Percentiles rank a stretch among this genome's conserved stretches.
Conservation (phyloP, 1,284 basidiomycete species). For the Sparassis latifolia region DNA sequence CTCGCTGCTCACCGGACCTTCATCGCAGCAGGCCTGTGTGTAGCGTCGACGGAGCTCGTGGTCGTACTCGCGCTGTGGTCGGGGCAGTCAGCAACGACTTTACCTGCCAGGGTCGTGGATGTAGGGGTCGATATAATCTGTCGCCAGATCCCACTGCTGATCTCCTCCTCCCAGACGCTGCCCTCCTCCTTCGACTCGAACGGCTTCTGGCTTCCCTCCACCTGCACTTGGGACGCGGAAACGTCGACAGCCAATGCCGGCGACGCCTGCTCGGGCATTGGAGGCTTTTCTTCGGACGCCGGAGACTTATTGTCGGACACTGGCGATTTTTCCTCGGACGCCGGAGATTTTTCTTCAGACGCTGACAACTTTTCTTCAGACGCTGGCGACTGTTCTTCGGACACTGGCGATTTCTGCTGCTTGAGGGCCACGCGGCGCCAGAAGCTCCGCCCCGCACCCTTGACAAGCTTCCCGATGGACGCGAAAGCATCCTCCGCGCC, state of each 20-base stretch:
- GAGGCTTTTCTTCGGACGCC: no score
- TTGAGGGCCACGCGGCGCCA: constrained; percentile 21
- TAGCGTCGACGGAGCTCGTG: no score
- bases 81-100: no score
- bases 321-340: neutral
- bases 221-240: neutral
- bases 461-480: constrained; percentile 21
- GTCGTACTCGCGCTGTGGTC: no score
- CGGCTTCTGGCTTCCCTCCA: neutral
- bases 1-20: no score
- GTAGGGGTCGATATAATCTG: constrained; percentile 2
- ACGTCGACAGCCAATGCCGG: neutral
- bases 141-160: constrained; percentile 12
- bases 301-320: no score
- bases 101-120: no score
- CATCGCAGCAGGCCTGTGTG: no score
- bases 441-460: constrained; percentile 21
- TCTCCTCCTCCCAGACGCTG: constrained; percentile 16
- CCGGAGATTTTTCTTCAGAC: neutral
- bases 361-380: neutral
- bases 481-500: constrained; percentile 10
- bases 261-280: neutral
- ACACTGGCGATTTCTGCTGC: neutral
- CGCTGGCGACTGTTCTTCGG: neutral
- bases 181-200: constrained; percentile 9